A percentile compares a stretch with the other conserved stretches of the same genome.
phyloP scores from a whole-genome alignment of 2,329 filamentous ascomycete species.

The Blumeriella jaapii region DNA sequence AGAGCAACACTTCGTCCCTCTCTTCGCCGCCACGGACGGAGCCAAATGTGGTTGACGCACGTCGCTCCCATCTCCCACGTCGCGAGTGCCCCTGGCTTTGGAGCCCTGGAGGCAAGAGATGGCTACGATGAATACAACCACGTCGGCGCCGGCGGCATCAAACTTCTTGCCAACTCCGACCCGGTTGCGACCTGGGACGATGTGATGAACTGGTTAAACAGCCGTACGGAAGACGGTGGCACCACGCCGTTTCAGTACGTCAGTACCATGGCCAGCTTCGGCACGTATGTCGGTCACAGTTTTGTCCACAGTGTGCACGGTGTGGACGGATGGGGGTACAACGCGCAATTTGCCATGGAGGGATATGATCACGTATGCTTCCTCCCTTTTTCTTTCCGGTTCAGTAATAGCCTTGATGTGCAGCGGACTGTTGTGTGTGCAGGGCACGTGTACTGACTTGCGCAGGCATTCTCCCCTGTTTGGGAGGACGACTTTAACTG shows the following conservation, averaged over 20 bases:
- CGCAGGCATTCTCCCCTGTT: conserved; percentile 1
- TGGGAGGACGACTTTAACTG: conserved; percentile 6
- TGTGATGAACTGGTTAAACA: not conserved
- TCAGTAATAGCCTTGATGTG: not conserved
- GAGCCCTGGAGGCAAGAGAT: not conserved
- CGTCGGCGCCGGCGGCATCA: conserved; percentile 5
- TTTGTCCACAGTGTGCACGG: conserved; percentile 1
- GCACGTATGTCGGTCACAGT: conserved; percentile 1
- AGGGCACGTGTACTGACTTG: not conserved
- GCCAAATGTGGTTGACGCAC: conserved; percentile 2
- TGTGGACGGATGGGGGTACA: not conserved
- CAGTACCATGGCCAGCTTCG: not conserved
- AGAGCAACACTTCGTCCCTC: not conserved
- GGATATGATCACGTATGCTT: conserved; percentile 2
- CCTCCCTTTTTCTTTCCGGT: no score
- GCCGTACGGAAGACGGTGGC: not conserved
- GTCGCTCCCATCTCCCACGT: not conserved
- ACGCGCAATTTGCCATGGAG: conserved; percentile 5
- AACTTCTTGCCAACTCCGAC: conserved; percentile 2
- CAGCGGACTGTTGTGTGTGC: not conserved
- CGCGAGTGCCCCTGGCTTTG: not conserved
- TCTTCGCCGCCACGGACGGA: conserved; percentile 7
- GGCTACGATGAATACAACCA: conserved; percentile 4
- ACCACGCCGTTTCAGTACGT: conserved; percentile 1
- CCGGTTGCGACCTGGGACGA: conserved; percentile 3